Base-by-base conservation (phyloP, 805 yeast genomes). In the Saturnispora sekii region DNA sequence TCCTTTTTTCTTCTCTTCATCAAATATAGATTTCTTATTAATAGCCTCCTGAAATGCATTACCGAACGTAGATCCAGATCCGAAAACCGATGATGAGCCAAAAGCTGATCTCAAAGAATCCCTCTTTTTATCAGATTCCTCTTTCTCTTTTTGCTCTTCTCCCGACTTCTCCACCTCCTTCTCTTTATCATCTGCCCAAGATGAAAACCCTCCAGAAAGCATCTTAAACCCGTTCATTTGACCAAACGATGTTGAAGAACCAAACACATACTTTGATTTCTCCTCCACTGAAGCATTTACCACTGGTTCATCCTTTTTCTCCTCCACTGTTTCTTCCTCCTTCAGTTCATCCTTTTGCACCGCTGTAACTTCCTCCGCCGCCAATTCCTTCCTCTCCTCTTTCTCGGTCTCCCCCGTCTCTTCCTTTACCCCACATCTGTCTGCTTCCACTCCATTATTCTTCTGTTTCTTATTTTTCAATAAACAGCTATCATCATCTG, bases 1-100 rank as follows among this genome's bases (percentile, higher is more conserved):
- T 10, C 18, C 47, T 39, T 53, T 52, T 34, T 43, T 46, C 15
- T 49, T 37, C 10, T 40, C 8, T 35, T 53, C 51, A 47, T 79
- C 83, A 52, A 81, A 74, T 41, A 81, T 73, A 4, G 85, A 76
- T 57, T 77, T 71, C 53, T 73, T 75, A 32, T 60, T 64, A 32
- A 73, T 50, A 1, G 81, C 71, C 10, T 63, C 61, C 51, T 74
- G 72, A 55, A 79, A 77, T 1, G 84, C 83, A 53, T 74, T 74
- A 2, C 72, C 73, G 56, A 72, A 72, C 3, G 68, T 55, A 2
- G 74, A 63, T 0, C 68, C 69, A 17, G 70, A 63, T 2, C 77
- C 77, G 59, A 72, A 72, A n/a, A 43, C 45, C 14, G 35, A 18
- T 2, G 35, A 7, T n/a, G 45, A 35, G 10, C 41, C 40, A 37